These are phyloP conservation scores for Neonothopanus nambi DNA, from an alignment of 1,284 basidiomycete species.

Conservation along the genomic window DNA sequence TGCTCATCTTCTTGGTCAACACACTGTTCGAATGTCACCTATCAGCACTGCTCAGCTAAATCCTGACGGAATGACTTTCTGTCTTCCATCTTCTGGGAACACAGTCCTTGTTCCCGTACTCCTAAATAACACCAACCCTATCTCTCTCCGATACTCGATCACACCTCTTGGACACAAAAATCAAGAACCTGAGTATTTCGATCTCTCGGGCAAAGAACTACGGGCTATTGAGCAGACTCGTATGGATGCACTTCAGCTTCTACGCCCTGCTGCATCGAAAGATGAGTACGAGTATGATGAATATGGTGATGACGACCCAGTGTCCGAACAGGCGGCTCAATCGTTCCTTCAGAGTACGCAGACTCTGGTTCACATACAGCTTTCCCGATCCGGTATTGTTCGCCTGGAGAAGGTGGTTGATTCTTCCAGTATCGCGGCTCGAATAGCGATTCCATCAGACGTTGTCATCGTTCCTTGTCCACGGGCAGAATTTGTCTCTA, in stretches of 20 bases:
- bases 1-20: constrained; percentile 80
- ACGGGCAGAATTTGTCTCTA: constrained; percentile 62
- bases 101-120: constrained; percentile 75
- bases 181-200: constrained; percentile 52
- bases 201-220: constrained; percentile 64
- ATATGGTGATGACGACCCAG: constrained; percentile 47
- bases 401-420: constrained; percentile 76
- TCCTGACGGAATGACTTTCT: constrained; percentile 68
- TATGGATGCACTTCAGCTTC: constrained; percentile 49
- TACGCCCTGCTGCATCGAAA: constrained; percentile 36
- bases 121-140: constrained; percentile 89
- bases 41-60: constrained; percentile 86
- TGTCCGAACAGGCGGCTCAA: constrained; percentile 39
- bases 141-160: constrained; percentile 73
- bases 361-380: constrained; percentile 66
- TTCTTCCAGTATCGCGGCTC: constrained; percentile 61
- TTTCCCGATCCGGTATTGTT: constrained; percentile 72
- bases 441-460: constrained; percentile 66
- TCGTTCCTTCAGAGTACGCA: constrained; percentile 32
- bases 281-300: constrained; percentile 63
- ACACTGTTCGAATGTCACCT: constrained; percentile 88
- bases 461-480: constrained; percentile 85
- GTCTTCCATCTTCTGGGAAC: constrained; percentile 58
- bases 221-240: constrained; percentile 64
- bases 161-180: constrained; percentile 64